These are phyloP conservation scores for Ophiobolus disseminans DNA, from an alignment of 2,329 filamentous ascomycete species.

Conservation along the genomic window DNA sequence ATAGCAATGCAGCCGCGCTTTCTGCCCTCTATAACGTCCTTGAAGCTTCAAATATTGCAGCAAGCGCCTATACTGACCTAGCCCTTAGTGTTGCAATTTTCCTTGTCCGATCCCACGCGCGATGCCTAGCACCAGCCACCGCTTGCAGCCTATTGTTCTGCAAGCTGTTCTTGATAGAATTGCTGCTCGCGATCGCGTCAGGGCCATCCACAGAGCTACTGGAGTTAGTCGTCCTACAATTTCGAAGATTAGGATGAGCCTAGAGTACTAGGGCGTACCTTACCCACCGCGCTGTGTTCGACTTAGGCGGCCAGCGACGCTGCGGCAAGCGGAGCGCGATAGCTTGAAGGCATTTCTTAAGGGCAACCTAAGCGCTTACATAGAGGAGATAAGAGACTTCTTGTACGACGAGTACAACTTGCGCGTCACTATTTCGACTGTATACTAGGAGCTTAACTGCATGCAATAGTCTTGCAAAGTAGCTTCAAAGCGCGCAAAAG, in stretches of 20 bases:
- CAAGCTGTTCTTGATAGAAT: background rate
- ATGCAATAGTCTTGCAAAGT: background rate
- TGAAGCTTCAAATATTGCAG: constrained; percentile 1
- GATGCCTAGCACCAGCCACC: background rate
- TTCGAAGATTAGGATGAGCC: background rate
- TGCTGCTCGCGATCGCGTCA: background rate
- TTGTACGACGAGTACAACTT: background rate
- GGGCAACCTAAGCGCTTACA: background rate
- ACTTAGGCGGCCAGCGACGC: background rate
- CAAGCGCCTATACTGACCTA: constrained; percentile 1
- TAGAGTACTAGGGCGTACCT: background rate
- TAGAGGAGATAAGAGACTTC: background rate
- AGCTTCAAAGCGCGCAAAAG: constrained; percentile 1
- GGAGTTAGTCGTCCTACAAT: background rate
- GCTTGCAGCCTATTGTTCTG: background rate
- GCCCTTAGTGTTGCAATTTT: constrained; percentile 2
- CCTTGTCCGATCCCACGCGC: background rate
- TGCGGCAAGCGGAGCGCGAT: background rate
- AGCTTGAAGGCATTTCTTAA: background rate
- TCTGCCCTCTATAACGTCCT: background rate
- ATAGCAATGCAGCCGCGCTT: background rate
- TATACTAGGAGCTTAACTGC: background rate
- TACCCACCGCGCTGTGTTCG: background rate
- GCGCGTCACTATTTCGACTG: background rate
- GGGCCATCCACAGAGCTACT: background rate